These are phyloP conservation scores for Senna siamea DNA, from an alignment of 306 rosid species.

Conservation along the genomic window DNA sequence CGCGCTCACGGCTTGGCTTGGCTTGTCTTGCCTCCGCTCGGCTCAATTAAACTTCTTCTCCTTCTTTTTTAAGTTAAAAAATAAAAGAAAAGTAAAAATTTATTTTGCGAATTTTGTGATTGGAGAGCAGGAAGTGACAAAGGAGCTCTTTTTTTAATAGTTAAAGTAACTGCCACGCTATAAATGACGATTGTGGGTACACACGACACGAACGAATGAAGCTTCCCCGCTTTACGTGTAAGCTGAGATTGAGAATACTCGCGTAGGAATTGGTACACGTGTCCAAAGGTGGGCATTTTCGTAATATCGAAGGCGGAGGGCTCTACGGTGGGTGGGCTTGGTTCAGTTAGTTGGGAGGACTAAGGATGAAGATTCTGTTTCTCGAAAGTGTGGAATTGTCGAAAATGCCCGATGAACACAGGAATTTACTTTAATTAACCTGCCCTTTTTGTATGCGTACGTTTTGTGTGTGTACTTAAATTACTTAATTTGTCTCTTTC, in stretches of 20 bases:
- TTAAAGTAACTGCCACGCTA: slow-evolving; percentile 37
- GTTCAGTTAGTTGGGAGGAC: neutral
- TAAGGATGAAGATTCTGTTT: no score
- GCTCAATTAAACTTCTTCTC: neutral
- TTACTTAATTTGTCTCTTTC: neutral
- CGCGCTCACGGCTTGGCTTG: slow-evolving; percentile 12
- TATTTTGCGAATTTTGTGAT: neutral
- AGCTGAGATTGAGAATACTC: slow-evolving; percentile 36
- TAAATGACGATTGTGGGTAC: slow-evolving; percentile 44
- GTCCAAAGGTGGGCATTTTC: slow-evolving; percentile 30
- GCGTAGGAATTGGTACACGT: slow-evolving; percentile 10
- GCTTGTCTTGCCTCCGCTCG: neutral
- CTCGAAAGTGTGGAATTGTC: slow-evolving; percentile 39
- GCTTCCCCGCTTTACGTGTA: slow-evolving; percentile 59
- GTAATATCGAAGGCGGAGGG: neutral
- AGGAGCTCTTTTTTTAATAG: slow-evolving; percentile 36
- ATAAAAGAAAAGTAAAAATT: no score
- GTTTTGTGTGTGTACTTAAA: no score
- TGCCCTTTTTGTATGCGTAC: neutral
- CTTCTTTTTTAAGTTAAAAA: no score
- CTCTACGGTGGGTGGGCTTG: neutral
- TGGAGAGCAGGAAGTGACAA: slow-evolving; percentile 50
- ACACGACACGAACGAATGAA: slow-evolving; percentile 36
- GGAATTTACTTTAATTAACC: neutral
- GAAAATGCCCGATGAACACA: slow-evolving; percentile 39